These are phyloP conservation scores for Paramecium biaurelia DNA, from an alignment of 73 alveolate species.

Conservation along the genomic window DNA sequence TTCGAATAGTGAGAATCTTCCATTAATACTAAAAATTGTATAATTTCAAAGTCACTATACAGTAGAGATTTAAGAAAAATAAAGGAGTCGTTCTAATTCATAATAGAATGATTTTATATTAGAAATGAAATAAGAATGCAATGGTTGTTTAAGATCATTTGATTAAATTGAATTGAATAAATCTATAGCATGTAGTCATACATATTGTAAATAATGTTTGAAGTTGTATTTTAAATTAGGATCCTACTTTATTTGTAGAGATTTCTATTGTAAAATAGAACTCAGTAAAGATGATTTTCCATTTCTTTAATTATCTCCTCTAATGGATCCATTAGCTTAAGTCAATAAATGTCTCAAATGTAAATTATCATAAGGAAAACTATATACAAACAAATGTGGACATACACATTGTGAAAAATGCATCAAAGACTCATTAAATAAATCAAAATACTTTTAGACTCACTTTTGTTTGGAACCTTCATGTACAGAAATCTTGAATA, in stretches of 20 bases:
- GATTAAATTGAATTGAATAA: neutral
- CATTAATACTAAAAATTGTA: neutral
- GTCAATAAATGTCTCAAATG: neutral
- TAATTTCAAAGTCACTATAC: neutral
- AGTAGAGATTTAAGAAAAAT: neutral
- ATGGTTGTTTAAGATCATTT: neutral
- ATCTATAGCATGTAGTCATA: neutral
- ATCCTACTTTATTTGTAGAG: conserved; percentile 1
- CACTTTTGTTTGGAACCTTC: conserved; percentile 6
- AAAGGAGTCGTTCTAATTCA: conserved; percentile 5
- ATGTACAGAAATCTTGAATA: neutral
- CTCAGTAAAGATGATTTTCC: conserved; percentile 12
- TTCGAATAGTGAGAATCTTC: neutral
- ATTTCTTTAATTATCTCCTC: neutral
- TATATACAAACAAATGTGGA: conserved; percentile 11
- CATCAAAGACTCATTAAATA: neutral
- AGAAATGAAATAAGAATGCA: conserved; percentile 25
- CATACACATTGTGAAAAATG: neutral
- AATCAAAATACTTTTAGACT: neutral
- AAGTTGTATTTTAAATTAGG: conserved; percentile 16
- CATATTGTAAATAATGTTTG: conserved; percentile 15
- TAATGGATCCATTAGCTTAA: neutral
- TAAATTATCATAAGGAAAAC: neutral
- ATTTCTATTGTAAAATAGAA: conserved; percentile 1
- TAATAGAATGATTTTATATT: neutral